A percentile compares a stretch with the other conserved stretches of the same genome.
Evolutionary conservation across 148 eudicot genomes (phyloP).

Genomic region (Suaeda aralocaspica): DNA sequence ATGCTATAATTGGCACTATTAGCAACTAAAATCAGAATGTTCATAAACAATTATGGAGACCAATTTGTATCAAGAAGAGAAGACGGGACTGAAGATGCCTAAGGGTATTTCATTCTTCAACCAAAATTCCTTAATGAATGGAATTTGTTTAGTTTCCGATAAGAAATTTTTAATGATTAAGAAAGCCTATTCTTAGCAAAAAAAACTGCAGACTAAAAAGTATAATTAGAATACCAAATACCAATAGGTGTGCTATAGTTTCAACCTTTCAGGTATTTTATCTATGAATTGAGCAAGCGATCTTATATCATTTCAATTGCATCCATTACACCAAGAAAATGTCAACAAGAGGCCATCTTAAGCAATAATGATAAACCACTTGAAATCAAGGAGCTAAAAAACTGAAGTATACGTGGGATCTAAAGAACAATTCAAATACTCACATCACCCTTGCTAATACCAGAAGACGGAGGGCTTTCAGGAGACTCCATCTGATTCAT

Average conservation of each 20-base stretch:
- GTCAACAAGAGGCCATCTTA: background rate
- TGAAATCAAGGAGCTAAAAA: background rate
- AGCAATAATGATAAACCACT: background rate
- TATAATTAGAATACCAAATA: no score
- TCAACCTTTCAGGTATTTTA: no score
- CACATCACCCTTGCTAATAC: slow-evolving; percentile 38
- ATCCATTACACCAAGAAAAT: background rate
- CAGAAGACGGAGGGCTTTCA: slow-evolving; percentile 45
- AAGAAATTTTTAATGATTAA: background rate
- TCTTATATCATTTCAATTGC: background rate
- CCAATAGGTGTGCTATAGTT: no score
- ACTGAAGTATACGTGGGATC: background rate
- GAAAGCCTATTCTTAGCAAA: background rate
- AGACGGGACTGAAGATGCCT: background rate
- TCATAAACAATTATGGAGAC: background rate
- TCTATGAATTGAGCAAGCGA: no score
- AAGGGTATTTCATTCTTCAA: background rate
- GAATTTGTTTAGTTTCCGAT: background rate
- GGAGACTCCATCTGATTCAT: slow-evolving; percentile 45
- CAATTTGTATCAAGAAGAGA: background rate
- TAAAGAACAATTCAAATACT: slow-evolving; percentile 17
- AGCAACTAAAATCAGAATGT: no score
- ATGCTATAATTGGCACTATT: background rate
- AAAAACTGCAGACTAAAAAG: no score
- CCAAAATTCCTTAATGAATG: background rate